phyloP scores from a whole-genome alignment of 129 eudicot species.

The Ambrosia artemisiifolia region DNA sequence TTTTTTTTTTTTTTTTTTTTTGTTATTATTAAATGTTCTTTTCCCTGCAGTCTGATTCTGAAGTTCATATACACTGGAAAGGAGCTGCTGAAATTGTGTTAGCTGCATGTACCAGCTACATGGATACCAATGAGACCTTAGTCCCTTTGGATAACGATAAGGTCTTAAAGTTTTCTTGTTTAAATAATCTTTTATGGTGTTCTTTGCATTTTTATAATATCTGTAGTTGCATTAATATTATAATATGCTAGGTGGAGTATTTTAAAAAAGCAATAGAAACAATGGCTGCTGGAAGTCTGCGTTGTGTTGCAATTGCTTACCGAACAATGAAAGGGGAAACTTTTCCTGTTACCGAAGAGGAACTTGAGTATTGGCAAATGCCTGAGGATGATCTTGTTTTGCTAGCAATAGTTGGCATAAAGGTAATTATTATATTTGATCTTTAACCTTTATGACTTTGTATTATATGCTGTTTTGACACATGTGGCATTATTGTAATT shows the following conservation, averaged over 20 bases:
- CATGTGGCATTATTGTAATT: neutral
- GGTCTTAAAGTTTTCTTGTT: constrained; percentile 39
- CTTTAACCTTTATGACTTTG: neutral
- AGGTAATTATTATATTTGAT: constrained; percentile 41
- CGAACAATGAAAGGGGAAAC: constrained; percentile 40
- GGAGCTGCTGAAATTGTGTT: constrained; percentile 96
- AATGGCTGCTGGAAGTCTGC: constrained; percentile 83
- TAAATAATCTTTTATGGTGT: neutral
- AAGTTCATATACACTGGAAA: constrained; percentile 89
- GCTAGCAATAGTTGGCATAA: constrained; percentile 81
- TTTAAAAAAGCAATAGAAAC: constrained; percentile 60
- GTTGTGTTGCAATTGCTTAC: constrained; percentile 92
- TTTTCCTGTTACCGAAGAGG: constrained; percentile 68
- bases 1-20: too few species aligned
- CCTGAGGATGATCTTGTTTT: constrained; percentile 81
- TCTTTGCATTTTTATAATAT: neutral
- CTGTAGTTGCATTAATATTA: neutral
- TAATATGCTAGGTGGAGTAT: constrained; percentile 46
- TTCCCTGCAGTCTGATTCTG: constrained; percentile 47
- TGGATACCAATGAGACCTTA: constrained; percentile 50
- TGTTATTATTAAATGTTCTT: neutral
- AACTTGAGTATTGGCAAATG: constrained; percentile 60
- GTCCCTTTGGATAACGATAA: constrained; percentile 55
- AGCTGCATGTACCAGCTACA: constrained; percentile 65
- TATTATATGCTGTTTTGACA: neutral